A percentile compares a stretch with the other conserved stretches of the same genome.
These are phyloP conservation scores for Phytophthora pistaciae DNA, from an alignment of 352 stramenopile species.

Conservation along the genomic window DNA sequence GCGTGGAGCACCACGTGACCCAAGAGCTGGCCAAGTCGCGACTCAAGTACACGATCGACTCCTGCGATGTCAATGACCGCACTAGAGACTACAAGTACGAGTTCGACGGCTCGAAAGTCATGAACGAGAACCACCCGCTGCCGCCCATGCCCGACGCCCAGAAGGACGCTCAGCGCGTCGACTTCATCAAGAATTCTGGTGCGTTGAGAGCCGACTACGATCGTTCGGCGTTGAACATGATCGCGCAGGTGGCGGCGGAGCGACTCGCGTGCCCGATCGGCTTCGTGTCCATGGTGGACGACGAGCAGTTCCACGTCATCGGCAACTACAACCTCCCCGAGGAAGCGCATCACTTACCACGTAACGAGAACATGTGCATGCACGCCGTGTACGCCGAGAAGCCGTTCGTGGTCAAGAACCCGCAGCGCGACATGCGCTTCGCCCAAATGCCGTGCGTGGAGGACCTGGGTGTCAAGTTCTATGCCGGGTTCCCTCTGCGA, in stretches of 20 bases:
- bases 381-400: conserved; percentile 69
- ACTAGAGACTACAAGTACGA: conserved; percentile 60
- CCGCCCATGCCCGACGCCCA: conserved; percentile 43
- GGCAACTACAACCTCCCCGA: conserved; percentile 53
- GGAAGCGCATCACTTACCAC: conserved; percentile 36
- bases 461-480: conserved; percentile 65
- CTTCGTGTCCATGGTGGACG: conserved; percentile 68
- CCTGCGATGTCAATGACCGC: conserved; percentile 42
- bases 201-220: conserved; percentile 57
- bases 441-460: conserved; percentile 56
- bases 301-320: conserved; percentile 57
- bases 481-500: conserved; percentile 64
- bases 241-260: conserved; percentile 63
- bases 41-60: conserved; percentile 25
- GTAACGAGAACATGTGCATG: conserved; percentile 68
- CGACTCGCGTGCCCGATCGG: conserved; percentile 64
- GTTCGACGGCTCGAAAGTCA: conserved; percentile 47
- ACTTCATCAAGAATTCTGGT: conserved; percentile 55
- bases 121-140: conserved; percentile 52
- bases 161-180: conserved; percentile 55
- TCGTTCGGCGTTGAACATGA: conserved; percentile 54
- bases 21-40: conserved; percentile 35
- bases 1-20: conserved; percentile 55
- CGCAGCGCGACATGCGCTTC: conserved; percentile 71
- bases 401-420: conserved; percentile 72